Percentiles rank a stretch among this genome's conserved stretches.
phyloP scores from a whole-genome alignment of 2,329 filamentous ascomycete genomes.

The Beauveria sp. region DNA sequence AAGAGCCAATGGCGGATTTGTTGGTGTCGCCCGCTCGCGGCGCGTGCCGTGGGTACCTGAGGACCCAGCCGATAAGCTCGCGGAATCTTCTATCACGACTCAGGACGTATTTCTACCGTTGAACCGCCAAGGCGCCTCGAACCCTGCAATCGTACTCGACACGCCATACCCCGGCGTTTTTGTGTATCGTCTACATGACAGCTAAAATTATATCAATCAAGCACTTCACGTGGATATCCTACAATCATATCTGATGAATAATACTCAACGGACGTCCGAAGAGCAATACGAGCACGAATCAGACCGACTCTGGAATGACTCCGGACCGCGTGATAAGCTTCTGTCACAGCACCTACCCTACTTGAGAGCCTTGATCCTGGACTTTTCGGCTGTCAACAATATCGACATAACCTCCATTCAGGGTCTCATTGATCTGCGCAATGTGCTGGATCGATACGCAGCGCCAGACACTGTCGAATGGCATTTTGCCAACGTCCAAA shows the following conservation, averaged over 20 bases:
- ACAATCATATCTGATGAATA: slow-evolving; percentile 29
- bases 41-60: slow-evolving; percentile 10
- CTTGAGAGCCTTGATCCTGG: slow-evolving; percentile 47
- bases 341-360: slow-evolving; percentile 30
- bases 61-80: neutral
- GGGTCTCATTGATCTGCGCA: slow-evolving; percentile 47
- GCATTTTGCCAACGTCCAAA: slow-evolving; percentile 47
- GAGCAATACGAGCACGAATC: slow-evolving; percentile 28
- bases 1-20: slow-evolving; percentile 38
- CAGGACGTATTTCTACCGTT: slow-evolving; percentile 31
- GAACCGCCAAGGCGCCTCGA: slow-evolving; percentile 34
- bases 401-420: slow-evolving; percentile 52
- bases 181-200: slow-evolving; percentile 43
- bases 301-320: slow-evolving; percentile 50
- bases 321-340: slow-evolving; percentile 27
- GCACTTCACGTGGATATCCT: slow-evolving; percentile 39
- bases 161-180: slow-evolving; percentile 42
- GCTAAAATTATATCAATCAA: slow-evolving; percentile 45
- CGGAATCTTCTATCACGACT: neutral
- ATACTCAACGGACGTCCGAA: slow-evolving; percentile 32
- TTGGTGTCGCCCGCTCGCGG: slow-evolving; percentile 29
- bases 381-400: slow-evolving; percentile 49
- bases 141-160: slow-evolving; percentile 34
- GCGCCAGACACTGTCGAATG: slow-evolving; percentile 39
- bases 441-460: slow-evolving; percentile 45